Base-by-base conservation (phyloP, 2,329 filamentous ascomycete genomes). In the Fusarium anguioides region DNA sequence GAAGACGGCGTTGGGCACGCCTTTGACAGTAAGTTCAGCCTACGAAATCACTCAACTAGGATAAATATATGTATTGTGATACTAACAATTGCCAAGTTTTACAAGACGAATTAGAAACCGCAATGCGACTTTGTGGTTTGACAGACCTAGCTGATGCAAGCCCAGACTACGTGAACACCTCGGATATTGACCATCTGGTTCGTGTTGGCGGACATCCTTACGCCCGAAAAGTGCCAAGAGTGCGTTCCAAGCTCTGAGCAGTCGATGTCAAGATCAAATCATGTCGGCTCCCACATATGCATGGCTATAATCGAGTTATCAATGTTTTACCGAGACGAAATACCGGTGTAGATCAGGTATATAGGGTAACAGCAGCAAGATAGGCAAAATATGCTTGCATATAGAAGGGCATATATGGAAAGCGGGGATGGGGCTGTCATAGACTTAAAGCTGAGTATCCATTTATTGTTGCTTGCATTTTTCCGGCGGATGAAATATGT, bases 121-220 rank as follows among this genome's bases (percentile, higher is more conserved):
- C 48, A 3, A 51, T 51, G 48, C 48, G 48, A 23, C 48, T 51
- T 10, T 52, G 49, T 3, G 39, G 49, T 11, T 5, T 52, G 17
- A 45, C 39, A 4, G 10, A 52, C 14, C 21, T 52, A 27, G 49
- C 39, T n/a, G 39, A 52, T 15, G 49, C 39, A 14, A 52, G 49
- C n/a, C 49, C 49, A 17, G 49, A 52, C 39, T 52, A 35, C 9
- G 37, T 52, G 12, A 52, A 52, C 21, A 52, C 49, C 10, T 20
- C 37, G 4, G 49, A 52, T 21, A 18, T 52, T 10, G 49, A 45
- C 10, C 49, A 45, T 10, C 21, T 52, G 12, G 49, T 52, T 5
- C 49, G 39, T 4, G 11, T 15, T 20, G 49, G 49, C 18, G 39
- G 39, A 24, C 49, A 52, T 52, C 39, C 49, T 18, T 52, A 52